A percentile compares a stretch with the other conserved stretches of the same genome.
phyloP scores from a whole-genome alignment of 805 yeast genomes.

The Lipomyces starkeyi region DNA sequence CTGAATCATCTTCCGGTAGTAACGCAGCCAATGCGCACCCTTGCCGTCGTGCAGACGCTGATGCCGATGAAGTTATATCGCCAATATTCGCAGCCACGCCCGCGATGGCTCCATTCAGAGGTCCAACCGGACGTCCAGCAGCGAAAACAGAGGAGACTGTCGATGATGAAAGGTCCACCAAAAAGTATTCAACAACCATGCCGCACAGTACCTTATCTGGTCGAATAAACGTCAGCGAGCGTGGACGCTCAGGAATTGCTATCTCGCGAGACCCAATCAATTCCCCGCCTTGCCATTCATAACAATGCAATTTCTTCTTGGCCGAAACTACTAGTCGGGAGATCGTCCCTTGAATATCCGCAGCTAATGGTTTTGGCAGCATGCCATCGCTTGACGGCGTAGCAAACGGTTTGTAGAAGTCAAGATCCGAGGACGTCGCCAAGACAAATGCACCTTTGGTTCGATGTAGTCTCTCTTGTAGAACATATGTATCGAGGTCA shows the following conservation, averaged over 20 bases:
- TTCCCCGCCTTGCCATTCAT: slow-evolving; percentile 38
- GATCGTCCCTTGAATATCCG: slow-evolving; percentile 38
- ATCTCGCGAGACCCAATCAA: slow-evolving; percentile 32
- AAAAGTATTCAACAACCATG: slow-evolving; percentile 31
- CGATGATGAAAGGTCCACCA: slow-evolving; percentile 28
- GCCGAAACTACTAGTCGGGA: slow-evolving; percentile 44
- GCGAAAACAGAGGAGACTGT: slow-evolving; percentile 30
- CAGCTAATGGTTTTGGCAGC: slow-evolving; percentile 7
- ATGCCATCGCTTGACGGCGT: slow-evolving; percentile 5
- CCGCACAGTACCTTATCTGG: slow-evolving; percentile 32
- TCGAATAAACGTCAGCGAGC: slow-evolving; percentile 30
- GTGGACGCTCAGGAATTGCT: slow-evolving; percentile 32
- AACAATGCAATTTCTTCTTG: slow-evolving; percentile 33
- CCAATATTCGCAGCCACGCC: slow-evolving; percentile 31
- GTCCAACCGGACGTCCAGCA: slow-evolving; percentile 35
- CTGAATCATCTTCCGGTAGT: slow-evolving; percentile 26
- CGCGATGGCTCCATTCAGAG: slow-evolving; percentile 40
- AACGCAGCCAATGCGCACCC: slow-evolving; percentile 30
- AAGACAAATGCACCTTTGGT: slow-evolving; percentile 47
- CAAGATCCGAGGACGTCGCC: slow-evolving; percentile 34
- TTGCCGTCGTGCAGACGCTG: slow-evolving; percentile 34
- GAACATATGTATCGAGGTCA: slow-evolving; percentile 44
- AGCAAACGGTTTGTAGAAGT: slow-evolving; percentile 16
- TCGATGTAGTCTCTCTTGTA: slow-evolving; percentile 46
- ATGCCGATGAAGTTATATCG: slow-evolving; percentile 20